Percentiles rank a stretch among this genome's conserved stretches.
phyloP scores from a whole-genome alignment of 1,284 basidiomycete genomes.

The Pseudozyma sp. region DNA sequence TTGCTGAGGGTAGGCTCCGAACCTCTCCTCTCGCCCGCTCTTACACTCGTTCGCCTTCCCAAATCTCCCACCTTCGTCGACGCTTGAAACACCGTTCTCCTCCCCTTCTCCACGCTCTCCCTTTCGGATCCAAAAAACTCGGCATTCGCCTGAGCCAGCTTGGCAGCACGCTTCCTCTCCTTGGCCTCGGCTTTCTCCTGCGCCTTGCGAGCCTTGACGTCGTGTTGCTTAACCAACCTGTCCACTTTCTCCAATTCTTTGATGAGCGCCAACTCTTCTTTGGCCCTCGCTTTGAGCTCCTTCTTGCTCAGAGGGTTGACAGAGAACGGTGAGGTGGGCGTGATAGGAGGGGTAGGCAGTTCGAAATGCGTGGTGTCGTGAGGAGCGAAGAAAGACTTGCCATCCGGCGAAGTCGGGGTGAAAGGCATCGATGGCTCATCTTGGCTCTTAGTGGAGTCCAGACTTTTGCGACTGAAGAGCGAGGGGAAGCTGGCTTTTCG shows the following conservation, averaged over 20 bases:
- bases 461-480: conserved; percentile 41
- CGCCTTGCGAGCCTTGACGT: conserved; percentile 41
- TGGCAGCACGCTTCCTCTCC: conserved; percentile 23
- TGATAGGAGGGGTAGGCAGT: conserved; percentile 23
- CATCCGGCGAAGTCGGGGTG: conserved; percentile 18
- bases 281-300: conserved; percentile 48
- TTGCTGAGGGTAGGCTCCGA: conserved; percentile 12
- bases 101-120: not conserved
- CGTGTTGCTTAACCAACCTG: conserved; percentile 54
- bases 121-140: not conserved
- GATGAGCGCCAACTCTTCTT: conserved; percentile 55
- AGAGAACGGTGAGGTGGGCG: conserved; percentile 11
- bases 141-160: conserved; percentile 16
- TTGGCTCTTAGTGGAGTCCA: conserved; percentile 11
- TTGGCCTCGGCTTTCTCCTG: conserved; percentile 32
- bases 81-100: conserved; percentile 44
- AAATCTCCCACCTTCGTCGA: conserved; percentile 13
- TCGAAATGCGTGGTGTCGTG: not conserved
- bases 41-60: conserved; percentile 19
- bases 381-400: conserved; percentile 9
- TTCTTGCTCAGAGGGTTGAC: conserved; percentile 31
- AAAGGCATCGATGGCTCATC: conserved; percentile 7
- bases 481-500: conserved; percentile 41
- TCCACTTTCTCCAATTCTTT: conserved; percentile 51
- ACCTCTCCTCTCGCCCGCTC: conserved; percentile 12